Conservation (phyloP, 1,284 basidiomycete species). For the Cryptococcus amylolentus region DNA sequence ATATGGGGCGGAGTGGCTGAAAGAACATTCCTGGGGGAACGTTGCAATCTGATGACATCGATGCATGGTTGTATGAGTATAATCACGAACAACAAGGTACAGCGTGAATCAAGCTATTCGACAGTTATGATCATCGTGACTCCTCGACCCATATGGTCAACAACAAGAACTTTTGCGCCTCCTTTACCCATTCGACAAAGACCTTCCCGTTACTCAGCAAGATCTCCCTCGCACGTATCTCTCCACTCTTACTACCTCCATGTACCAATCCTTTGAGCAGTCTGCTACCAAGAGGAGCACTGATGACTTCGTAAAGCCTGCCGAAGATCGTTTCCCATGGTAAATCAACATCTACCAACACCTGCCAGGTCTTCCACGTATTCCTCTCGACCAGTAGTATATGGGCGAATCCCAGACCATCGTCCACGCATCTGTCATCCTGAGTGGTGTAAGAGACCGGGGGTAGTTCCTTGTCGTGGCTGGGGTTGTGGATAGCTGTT, state of each 20-base stretch:
- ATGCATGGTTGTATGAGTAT: background rate
- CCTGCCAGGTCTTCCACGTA: background rate
- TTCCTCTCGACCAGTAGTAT: background rate
- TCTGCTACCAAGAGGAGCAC: background rate
- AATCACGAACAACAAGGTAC: background rate
- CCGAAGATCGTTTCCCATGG: background rate
- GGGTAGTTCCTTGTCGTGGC: background rate
- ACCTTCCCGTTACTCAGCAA: background rate
- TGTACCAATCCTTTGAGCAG: background rate
- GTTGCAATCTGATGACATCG: slow-evolving; percentile 22
- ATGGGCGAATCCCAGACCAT: background rate
- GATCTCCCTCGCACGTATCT: background rate
- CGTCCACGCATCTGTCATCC: background rate
- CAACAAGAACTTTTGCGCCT: background rate
- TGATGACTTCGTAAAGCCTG: background rate
- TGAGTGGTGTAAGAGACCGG: background rate
- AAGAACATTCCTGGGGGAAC: slow-evolving; percentile 54
- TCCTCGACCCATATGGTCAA: background rate
- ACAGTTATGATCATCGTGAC: background rate
- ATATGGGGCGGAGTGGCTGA: slow-evolving; percentile 71
- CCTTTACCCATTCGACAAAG: background rate
- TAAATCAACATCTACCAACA: background rate
- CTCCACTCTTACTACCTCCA: background rate
- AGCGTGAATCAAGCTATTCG: background rate
- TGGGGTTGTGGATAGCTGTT: background rate